Conservation (phyloP, 352 stramenopile genomes). For the Pythium rishiriense region DNA sequence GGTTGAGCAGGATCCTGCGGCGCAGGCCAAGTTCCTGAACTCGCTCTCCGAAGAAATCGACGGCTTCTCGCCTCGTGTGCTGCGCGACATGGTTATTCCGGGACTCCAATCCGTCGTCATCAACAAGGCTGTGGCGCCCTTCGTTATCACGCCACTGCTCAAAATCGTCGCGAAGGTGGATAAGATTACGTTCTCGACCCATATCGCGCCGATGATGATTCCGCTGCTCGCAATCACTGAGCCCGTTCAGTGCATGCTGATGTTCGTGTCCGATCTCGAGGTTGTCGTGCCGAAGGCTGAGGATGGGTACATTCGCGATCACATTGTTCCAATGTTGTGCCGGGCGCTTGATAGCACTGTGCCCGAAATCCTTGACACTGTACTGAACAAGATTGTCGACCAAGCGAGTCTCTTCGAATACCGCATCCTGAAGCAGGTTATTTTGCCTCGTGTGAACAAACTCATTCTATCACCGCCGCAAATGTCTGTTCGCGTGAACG, state of each 20-base stretch:
- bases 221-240: constrained; percentile 80
- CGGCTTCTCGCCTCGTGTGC: constrained; percentile 70
- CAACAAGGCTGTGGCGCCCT: constrained; percentile 85
- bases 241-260: constrained; percentile 89
- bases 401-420: constrained; percentile 88
- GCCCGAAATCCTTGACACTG: constrained; percentile 83
- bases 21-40: constrained; percentile 82
- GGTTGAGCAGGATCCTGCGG: constrained; percentile 79
- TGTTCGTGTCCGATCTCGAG: constrained; percentile 87
- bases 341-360: constrained; percentile 82
- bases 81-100: constrained; percentile 86
- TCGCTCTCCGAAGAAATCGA: constrained; percentile 71
- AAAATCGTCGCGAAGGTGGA: constrained; percentile 88
- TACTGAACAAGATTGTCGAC: constrained; percentile 88
- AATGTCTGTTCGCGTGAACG: constrained; percentile 84
- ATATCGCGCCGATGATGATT: constrained; percentile 83
- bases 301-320: constrained; percentile 87
- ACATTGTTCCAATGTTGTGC: constrained; percentile 87
- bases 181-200: constrained; percentile 79
- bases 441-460: constrained; percentile 84
- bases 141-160: constrained; percentile 86
- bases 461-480: constrained; percentile 83
- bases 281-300: constrained; percentile 82
- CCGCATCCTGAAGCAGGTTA: constrained; percentile 86
- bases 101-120: constrained; percentile 78